A percentile compares a stretch with the other conserved stretches of the same genome.
Evolutionary conservation across 768 basidiomycete species (phyloP).

Genomic region (Glaciozyma antarctica): DNA sequence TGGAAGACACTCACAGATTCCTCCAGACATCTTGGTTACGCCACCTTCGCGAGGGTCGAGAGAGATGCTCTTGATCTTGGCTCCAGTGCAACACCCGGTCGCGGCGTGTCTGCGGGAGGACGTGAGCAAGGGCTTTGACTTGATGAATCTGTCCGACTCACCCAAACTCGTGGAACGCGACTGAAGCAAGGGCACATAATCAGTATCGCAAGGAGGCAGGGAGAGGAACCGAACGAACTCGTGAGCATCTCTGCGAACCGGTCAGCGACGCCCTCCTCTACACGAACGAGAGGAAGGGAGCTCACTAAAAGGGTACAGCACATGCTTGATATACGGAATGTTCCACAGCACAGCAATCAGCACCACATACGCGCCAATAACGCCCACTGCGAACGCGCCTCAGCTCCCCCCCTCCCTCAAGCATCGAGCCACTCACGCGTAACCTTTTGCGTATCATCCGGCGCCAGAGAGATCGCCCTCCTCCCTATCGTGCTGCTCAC

Average conservation of each 20-base stretch:
- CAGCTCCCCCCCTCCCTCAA: no score
- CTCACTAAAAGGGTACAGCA: slow-evolving; percentile 21
- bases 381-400: slow-evolving; percentile 10
- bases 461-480: no score
- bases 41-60: slow-evolving; percentile 62
- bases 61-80: slow-evolving; percentile 29
- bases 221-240: not conserved
- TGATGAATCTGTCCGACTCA: not conserved
- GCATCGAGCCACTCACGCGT: no score
- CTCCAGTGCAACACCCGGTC: slow-evolving; percentile 24
- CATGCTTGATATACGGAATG: slow-evolving; percentile 6
- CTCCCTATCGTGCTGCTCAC: no score
- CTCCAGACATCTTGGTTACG: slow-evolving; percentile 70
- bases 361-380: slow-evolving; percentile 15
- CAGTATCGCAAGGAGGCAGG: not conserved
- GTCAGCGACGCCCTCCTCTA: no score
- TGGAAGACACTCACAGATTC: slow-evolving; percentile 43
- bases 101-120: slow-evolving; percentile 7
- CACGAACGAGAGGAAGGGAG: no score
- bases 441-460: no score
- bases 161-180: slow-evolving; percentile 26
- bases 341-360: slow-evolving; percentile 19
- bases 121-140: not conserved
- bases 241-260: not conserved
- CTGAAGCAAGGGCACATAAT: not conserved